These are phyloP conservation scores for Albizia julibrissin DNA, from an alignment of 306 rosid genomes.

Conservation along the genomic window DNA sequence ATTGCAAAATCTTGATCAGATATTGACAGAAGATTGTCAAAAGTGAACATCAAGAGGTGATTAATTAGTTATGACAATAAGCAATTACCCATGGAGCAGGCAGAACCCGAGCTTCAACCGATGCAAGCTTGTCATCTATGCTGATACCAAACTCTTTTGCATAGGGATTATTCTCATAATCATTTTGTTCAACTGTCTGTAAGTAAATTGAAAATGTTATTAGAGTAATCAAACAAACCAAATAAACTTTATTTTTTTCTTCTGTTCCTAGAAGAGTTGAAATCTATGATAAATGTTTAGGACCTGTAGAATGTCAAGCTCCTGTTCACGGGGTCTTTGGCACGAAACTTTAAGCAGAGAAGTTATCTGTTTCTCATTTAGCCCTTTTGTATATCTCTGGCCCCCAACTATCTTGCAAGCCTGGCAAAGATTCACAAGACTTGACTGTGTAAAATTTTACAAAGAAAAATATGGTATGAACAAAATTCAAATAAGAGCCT, in stretches of 20 bases:
- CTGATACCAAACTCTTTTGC: constrained; percentile 49
- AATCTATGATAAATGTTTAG: background rate
- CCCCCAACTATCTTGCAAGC: constrained; percentile 56
- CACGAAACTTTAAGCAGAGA: constrained; percentile 53
- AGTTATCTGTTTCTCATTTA: constrained; percentile 52
- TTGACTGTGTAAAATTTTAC: background rate
- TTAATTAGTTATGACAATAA: background rate
- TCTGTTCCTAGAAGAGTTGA: background rate
- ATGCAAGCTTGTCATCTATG: constrained; percentile 45
- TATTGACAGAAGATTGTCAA: background rate
- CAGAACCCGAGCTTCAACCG: constrained; percentile 54
- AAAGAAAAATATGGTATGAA: background rate
- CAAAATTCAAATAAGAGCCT: constrained; percentile 13
- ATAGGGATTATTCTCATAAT: constrained; percentile 46
- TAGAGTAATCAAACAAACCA: constrained; percentile 2
- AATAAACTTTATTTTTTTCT: background rate
- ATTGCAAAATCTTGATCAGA: constrained; percentile 12
- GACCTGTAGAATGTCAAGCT: constrained; percentile 50
- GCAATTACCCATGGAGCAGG: constrained; percentile 55
- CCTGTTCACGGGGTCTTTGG: constrained; percentile 55
- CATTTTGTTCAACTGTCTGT: constrained; percentile 45
- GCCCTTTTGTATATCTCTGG: constrained; percentile 54
- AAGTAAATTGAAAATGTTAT: constrained; percentile 10
- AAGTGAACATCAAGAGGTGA: background rate
- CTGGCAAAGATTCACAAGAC: constrained; percentile 31